A percentile compares a stretch with the other conserved stretches of the same genome.
Conservation (phyloP, 2,329 filamentous ascomycete genomes). For the Trichoderma asperellum region DNA sequence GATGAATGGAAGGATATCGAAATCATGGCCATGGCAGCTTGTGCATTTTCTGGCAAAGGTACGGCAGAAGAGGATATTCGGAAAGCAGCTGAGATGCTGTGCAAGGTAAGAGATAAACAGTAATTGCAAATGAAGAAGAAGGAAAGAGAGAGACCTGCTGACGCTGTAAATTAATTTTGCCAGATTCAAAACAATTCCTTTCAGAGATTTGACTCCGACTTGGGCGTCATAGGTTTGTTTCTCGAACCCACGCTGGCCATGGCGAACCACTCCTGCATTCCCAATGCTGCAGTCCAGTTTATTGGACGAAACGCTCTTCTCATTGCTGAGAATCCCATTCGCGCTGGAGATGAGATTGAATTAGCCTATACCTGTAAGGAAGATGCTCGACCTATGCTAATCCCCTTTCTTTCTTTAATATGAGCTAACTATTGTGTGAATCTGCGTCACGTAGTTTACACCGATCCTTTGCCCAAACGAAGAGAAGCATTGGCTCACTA, state of each 20-base stretch:
- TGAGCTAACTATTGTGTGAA: not conserved
- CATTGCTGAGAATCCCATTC: slow-evolving; percentile 54
- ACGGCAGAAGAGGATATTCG: slow-evolving; percentile 43
- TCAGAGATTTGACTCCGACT: slow-evolving; percentile 57
- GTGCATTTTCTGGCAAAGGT: slow-evolving; percentile 48
- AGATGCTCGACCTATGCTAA: not conserved
- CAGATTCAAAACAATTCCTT: slow-evolving; percentile 67
- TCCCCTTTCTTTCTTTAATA: not conserved
- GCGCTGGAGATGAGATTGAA: slow-evolving; percentile 58
- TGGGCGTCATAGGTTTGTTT: slow-evolving; percentile 58
- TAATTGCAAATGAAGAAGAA: not conserved
- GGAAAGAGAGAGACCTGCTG: not conserved
- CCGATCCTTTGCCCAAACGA: slow-evolving; percentile 49
- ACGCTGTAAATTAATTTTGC: not conserved
- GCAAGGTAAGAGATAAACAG: slow-evolving; percentile 49
- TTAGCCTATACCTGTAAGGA: slow-evolving; percentile 64
- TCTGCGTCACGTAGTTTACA: slow-evolving; percentile 48
- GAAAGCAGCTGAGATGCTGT: slow-evolving; percentile 53
- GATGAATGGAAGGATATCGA: slow-evolving; percentile 53
- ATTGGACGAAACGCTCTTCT: slow-evolving; percentile 55
- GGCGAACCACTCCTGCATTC: slow-evolving; percentile 65
- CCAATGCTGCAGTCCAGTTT: slow-evolving; percentile 63
- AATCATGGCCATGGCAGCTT: slow-evolving; percentile 51
- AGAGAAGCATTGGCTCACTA: slow-evolving; percentile 52
- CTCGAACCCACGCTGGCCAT: slow-evolving; percentile 61